Evolutionary conservation across 176 grass and related monocot species (phyloP), one percentile per base, ranked within the genome.

Genomic region (Lolium perenne): DNA sequence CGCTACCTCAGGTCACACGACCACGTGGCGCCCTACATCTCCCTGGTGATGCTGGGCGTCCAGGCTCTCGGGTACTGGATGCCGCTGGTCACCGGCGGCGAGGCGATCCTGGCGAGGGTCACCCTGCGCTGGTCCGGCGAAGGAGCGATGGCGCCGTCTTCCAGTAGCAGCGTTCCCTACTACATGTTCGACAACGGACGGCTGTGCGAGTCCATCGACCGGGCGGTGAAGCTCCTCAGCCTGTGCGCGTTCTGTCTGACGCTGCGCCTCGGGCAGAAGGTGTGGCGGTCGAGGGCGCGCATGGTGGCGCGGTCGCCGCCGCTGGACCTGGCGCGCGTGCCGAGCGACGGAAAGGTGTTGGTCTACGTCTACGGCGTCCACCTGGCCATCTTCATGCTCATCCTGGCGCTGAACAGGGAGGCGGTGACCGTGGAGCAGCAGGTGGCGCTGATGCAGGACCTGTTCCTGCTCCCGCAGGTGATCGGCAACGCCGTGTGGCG

Each of bases 391-490:
- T 48, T 73, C 49, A 1, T 23, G 18, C 49, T 71, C 20, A n/a
- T 57, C 67, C 13, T 83, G 35, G 82, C 85, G 65, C 20, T 87
- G 59, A 87, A 77, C 67, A 71, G 77, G 47, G 77, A 80, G 82
- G 88, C 51, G 65, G 71, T 82, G 68, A 79, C 87, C 8, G 67
- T 88, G 10, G 92, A 88, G 82, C 79, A 88, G 82, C 82, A 93
- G 76, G 68, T 83, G 17, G 88, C 86, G 2, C 47, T 91, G 26
- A 45, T 81, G 54, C 86, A 88, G 72, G 92, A 93, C 40, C 67
- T 88, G 64, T 88, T 93, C 64, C 45, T 93, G 20, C 91, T 93
- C 53, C 88, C 91, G 59, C 92, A 93, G 81, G 81, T 88, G 45
- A 83, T 93, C 16, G 88, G 88, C 69, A 93, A 93, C 47, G 73